Base-by-base conservation (phyloP, 805 yeast species). In the Cyberlindnera sargentensis region DNA sequence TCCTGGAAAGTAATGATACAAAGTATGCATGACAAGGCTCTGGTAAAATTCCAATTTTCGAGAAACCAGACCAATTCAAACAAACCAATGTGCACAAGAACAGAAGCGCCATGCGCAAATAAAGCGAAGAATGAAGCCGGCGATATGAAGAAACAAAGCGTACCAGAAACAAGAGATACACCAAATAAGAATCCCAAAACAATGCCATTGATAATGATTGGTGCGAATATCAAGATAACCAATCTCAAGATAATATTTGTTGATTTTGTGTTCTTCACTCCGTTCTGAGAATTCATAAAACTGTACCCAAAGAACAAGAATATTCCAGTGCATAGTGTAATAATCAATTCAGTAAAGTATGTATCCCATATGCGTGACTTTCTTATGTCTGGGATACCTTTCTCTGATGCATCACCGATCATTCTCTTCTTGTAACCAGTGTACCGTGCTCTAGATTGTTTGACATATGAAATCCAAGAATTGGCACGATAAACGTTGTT, bases 341-440 rank as follows among this genome's bases (percentile, higher is more conserved):
- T 75, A 39, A 86, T 49, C 46, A 90, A 68, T 64, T 93, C 98
- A 10, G 95, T 80, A 52, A 88, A 75, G 59, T 86, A 73, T 26
- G 88, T 69, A 61, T 88, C 88, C 29, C 80, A 68, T 61, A 91
- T 75, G 47, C 82, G 85, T 20, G 96, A 90, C 55, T 89, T 82
- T 40, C 83, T 75, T 25, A 76, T 68, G 51, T 83, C 89, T 6
- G 35, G 41, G 42, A 79, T 75, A 47, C 61, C 65, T 26, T 75
- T 71, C 65, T 83, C 93, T 44, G 88, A 77, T 30, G 64, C 65
- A 53, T 82, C 89, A 24, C 80, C 80, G 40, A 82, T 74, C 47
- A 75, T 63, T 65, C 78, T 79, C 46, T 85, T 73, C 72, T 89
- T 90, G 73, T 78, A 89, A 47, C 99, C 99, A 29, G 98, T 91